Evolutionary conservation across 768 basidiomycete species (phyloP).

Genomic region (Saitozyma podzolica): DNA sequence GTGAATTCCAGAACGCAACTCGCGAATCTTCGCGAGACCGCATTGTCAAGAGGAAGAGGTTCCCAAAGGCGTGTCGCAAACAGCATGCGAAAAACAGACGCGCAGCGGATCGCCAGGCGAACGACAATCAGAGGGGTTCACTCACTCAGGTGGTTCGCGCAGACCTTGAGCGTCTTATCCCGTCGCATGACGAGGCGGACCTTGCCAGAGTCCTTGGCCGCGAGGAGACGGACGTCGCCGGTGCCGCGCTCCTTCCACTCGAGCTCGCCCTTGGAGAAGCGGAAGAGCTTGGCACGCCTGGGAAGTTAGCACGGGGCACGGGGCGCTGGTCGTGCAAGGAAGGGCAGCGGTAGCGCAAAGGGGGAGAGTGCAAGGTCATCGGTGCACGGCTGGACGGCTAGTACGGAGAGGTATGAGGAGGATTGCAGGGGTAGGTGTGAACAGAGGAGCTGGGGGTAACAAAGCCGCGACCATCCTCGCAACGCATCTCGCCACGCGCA

Average conservation of each 20-base stretch:
- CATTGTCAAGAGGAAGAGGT: no score
- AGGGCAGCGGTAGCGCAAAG: background rate
- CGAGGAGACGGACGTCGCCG: conserved; percentile 87
- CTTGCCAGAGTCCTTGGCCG: conserved; percentile 86
- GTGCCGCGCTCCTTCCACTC: conserved; percentile 99
- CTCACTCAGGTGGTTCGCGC: conserved; percentile 93
- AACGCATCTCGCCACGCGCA: no score
- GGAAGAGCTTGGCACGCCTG: conserved; percentile 98
- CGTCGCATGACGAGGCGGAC: conserved; percentile 97
- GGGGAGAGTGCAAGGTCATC: background rate
- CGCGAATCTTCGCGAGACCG: no score
- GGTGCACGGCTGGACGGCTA: no score
- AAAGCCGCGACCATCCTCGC: no score
- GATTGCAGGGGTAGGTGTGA: no score
- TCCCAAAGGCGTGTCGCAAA: no score
- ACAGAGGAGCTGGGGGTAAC: no score
- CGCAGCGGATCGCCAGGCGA: background rate
- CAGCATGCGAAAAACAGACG: no score
- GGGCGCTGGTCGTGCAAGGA: background rate
- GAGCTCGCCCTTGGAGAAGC: conserved; percentile 71
- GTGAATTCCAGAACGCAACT: no score
- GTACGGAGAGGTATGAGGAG: no score
- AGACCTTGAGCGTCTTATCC: conserved; percentile 99
- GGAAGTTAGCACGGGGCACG: conserved; percentile 1
- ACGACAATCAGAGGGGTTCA: conserved; percentile 6